Percentiles rank a stretch among this genome's conserved stretches.
These are phyloP conservation scores for Xylaria sp. DNA, from an alignment of 2,329 filamentous ascomycete species.

Conservation along the genomic window DNA sequence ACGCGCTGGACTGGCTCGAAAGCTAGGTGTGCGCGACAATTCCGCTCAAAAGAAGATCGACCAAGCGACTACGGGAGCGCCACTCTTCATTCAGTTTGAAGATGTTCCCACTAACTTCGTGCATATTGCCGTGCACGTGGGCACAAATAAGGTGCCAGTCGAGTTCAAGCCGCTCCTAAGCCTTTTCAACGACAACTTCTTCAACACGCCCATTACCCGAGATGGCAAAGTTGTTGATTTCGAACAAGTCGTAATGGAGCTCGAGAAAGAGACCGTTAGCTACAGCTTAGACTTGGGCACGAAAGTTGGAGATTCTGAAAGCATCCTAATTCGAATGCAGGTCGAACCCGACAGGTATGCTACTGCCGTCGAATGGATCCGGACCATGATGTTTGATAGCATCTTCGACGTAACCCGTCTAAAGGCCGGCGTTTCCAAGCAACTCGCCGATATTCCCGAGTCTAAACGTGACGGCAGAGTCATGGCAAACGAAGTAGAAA, in stretches of 20 bases:
- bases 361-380: slow-evolving; percentile 75
- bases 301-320: slow-evolving; percentile 71
- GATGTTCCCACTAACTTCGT: slow-evolving; percentile 92
- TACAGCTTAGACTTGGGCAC: slow-evolving; percentile 68
- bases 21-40: slow-evolving; percentile 62
- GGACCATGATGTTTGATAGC: slow-evolving; percentile 79
- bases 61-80: slow-evolving; percentile 54
- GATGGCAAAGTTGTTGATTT: slow-evolving; percentile 76
- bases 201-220: slow-evolving; percentile 78
- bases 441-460: slow-evolving; percentile 87
- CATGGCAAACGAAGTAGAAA: slow-evolving; percentile 61
- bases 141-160: slow-evolving; percentile 70
- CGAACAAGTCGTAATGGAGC: slow-evolving; percentile 83
- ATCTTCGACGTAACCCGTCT: slow-evolving; percentile 71
- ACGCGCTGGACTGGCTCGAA: slow-evolving; percentile 70
- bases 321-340: slow-evolving; percentile 75
- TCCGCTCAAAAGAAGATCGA: slow-evolving; percentile 72
- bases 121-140: slow-evolving; percentile 73
- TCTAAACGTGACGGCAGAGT: slow-evolving; percentile 77
- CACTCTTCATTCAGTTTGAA: slow-evolving; percentile 94
- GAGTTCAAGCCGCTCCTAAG: slow-evolving; percentile 77
- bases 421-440: slow-evolving; percentile 65
- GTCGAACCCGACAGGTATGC: slow-evolving; percentile 85
- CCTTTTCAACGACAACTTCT: slow-evolving; percentile 88
- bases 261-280: slow-evolving; percentile 86